Conservation (phyloP, 2,329 filamentous ascomycete genomes). For the Fusarium nematophilum region DNA sequence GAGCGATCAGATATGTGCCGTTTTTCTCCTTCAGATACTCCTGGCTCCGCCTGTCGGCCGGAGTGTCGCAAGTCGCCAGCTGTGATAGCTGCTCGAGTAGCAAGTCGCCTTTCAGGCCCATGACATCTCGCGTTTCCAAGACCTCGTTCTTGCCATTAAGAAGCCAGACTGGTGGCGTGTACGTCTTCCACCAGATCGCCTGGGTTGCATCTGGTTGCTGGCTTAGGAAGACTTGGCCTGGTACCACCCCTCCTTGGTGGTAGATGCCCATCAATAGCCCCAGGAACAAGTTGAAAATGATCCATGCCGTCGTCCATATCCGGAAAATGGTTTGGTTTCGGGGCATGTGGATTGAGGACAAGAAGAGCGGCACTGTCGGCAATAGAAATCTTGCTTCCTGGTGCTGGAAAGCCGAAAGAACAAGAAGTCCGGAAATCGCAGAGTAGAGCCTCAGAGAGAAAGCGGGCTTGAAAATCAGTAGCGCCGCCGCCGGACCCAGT, state of each 20-base stretch:
- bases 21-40: constrained; percentile 71
- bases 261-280: constrained; percentile 83
- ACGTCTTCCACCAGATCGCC: constrained; percentile 88
- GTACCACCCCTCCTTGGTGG: constrained; percentile 83
- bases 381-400: constrained; percentile 84
- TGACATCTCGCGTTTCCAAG: constrained; percentile 77
- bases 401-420: constrained; percentile 80
- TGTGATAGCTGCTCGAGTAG: constrained; percentile 69
- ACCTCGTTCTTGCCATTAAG: constrained; percentile 80
- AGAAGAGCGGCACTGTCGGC: constrained; percentile 79
- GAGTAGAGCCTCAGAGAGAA: constrained; percentile 74
- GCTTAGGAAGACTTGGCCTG: constrained; percentile 79
- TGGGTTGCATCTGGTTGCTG: constrained; percentile 75
- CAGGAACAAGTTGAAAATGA: constrained; percentile 75
- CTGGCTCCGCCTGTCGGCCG: constrained; percentile 64
- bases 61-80: constrained; percentile 72
- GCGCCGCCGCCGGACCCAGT: constrained; percentile 74
- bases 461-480: constrained; percentile 69
- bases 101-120: constrained; percentile 73
- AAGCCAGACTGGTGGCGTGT: constrained; percentile 84
- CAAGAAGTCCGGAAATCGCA: constrained; percentile 76
- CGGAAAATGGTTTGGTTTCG: constrained; percentile 60
- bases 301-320: constrained; percentile 72
- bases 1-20: constrained; percentile 78
- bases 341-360: constrained; percentile 78